A percentile compares a stretch with the other conserved stretches of the same genome.
Evolutionary conservation across 495 filamentous ascomycete species (phyloP).

Genomic region (Oidiodendron maius): DNA sequence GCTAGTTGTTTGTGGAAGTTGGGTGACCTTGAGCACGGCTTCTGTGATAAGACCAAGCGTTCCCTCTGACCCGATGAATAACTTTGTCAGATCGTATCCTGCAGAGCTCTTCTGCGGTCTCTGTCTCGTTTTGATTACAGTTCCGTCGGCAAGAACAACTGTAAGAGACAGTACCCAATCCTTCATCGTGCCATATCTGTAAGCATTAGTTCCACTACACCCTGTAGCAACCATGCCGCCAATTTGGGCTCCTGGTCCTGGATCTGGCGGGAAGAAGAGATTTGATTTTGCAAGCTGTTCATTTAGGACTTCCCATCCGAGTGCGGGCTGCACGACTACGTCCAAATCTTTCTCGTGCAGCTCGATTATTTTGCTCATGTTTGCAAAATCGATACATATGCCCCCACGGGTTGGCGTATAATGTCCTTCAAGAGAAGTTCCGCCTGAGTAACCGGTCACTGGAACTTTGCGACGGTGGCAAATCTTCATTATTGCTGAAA

Average conservation of each 20-base stretch:
- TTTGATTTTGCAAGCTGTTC: constrained; percentile 62
- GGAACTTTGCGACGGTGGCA: constrained; percentile 67
- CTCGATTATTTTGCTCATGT: constrained; percentile 67
- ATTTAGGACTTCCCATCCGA: constrained; percentile 76
- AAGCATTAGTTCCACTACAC: constrained; percentile 89
- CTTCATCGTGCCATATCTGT: constrained; percentile 92
- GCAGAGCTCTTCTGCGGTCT: constrained; percentile 76
- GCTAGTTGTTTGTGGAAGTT: constrained; percentile 69
- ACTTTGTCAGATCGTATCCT: constrained; percentile 78
- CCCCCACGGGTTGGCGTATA: constrained; percentile 69
- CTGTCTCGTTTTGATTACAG: constrained; percentile 80
- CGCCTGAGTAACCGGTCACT: constrained; percentile 70
- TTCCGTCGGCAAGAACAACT: constrained; percentile 88
- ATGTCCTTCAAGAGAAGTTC: constrained; percentile 74
- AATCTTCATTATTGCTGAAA: constrained; percentile 66
- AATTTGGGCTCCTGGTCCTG: constrained; percentile 79
- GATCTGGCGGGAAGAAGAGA: constrained; percentile 81
- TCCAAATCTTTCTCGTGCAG: constrained; percentile 73
- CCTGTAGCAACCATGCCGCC: constrained; percentile 96
- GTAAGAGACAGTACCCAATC: constrained; percentile 92
- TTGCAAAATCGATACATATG: constrained; percentile 69
- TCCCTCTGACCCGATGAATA: constrained; percentile 87
- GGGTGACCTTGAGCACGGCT: constrained; percentile 75
- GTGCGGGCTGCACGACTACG: constrained; percentile 73
- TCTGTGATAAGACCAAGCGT: constrained; percentile 89